These are phyloP conservation scores for Daphne laureola DNA, from an alignment of 441 rosid species.

Conservation along the genomic window DNA sequence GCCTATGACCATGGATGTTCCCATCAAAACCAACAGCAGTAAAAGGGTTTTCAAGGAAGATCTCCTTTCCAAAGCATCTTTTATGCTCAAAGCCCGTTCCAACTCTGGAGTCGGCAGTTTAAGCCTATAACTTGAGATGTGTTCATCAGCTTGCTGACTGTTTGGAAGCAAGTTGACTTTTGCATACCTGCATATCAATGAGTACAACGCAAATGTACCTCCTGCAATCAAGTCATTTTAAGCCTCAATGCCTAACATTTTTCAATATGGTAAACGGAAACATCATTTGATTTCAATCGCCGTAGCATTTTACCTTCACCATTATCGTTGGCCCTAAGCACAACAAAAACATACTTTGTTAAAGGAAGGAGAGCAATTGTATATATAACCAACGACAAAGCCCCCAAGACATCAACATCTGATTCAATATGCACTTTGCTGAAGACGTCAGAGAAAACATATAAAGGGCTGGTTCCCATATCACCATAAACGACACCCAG, in stretches of 20 bases:
- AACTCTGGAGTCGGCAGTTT: slow-evolving; percentile 94
- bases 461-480: slow-evolving; percentile 94
- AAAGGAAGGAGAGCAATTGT: slow-evolving; percentile 87
- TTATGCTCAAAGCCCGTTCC: slow-evolving; percentile 71
- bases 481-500: slow-evolving; percentile 97
- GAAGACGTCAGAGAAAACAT: slow-evolving; percentile 87
- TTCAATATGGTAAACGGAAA: slow-evolving; percentile 1
- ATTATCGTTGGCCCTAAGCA: slow-evolving; percentile 93
- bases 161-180: slow-evolving; percentile 85
- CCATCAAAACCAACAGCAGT: slow-evolving; percentile 80
- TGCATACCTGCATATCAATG: slow-evolving; percentile 82
- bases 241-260: slow-evolving; percentile 5
- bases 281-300: background rate
- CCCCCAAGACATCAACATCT: slow-evolving; percentile 87
- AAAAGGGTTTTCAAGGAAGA: slow-evolving; percentile 65
- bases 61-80: slow-evolving; percentile 67
- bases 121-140: slow-evolving; percentile 81
- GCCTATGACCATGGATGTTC: slow-evolving; percentile 96
- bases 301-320: slow-evolving; percentile 61
- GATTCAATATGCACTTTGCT: slow-evolving; percentile 72
- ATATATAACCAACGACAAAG: slow-evolving; percentile 84
- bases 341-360: slow-evolving; percentile 83
- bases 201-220: slow-evolving; percentile 93
- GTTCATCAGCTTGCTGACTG: slow-evolving; percentile 86
- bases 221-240: slow-evolving; percentile 44